A percentile compares a stretch with the other conserved stretches of the same genome.
Evolutionary conservation across 495 filamentous ascomycete species (phyloP).

Genomic region (Penicillium steckii): DNA sequence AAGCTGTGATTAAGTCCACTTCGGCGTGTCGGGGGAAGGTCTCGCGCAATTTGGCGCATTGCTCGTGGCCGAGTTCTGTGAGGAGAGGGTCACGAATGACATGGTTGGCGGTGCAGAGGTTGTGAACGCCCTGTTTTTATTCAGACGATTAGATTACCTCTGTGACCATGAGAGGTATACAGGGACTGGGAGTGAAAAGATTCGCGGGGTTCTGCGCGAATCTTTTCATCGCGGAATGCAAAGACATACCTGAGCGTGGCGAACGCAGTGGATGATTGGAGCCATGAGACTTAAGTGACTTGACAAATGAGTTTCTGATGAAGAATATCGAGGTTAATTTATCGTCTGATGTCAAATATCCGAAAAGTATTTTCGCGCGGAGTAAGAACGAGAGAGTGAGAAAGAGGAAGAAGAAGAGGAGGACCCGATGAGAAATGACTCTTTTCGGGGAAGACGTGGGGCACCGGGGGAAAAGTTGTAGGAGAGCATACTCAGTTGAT

Average conservation of each 20-base stretch:
- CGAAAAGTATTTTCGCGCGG: too few species aligned
- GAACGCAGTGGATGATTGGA: conserved; percentile 51
- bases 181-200: neutral
- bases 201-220: neutral
- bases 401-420: too few species aligned
- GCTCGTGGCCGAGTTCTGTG: conserved; percentile 70
- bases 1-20: conserved; percentile 73
- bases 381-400: too few species aligned
- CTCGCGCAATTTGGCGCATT: conserved; percentile 64
- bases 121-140: conserved; percentile 81
- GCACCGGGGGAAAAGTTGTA: too few species aligned
- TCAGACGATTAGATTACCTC: too few species aligned
- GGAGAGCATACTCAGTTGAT: too few species aligned
- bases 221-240: neutral
- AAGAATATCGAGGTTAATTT: neutral
- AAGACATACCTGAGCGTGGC: conserved; percentile 50
- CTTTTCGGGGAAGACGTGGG: too few species aligned
- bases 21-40: conserved; percentile 63
- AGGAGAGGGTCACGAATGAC: conserved; percentile 73
- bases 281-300: conserved; percentile 22
- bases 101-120: conserved; percentile 72
- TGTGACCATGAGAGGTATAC: neutral
- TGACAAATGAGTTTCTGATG: neutral
- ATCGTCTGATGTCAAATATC: conserved; percentile 3
- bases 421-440: too few species aligned